Evolutionary conservation across 2,329 filamentous ascomycete genomes (phyloP), one percentile per base, ranked within the genome.

Genomic region (Cryoendolithus antarcticus): DNA sequence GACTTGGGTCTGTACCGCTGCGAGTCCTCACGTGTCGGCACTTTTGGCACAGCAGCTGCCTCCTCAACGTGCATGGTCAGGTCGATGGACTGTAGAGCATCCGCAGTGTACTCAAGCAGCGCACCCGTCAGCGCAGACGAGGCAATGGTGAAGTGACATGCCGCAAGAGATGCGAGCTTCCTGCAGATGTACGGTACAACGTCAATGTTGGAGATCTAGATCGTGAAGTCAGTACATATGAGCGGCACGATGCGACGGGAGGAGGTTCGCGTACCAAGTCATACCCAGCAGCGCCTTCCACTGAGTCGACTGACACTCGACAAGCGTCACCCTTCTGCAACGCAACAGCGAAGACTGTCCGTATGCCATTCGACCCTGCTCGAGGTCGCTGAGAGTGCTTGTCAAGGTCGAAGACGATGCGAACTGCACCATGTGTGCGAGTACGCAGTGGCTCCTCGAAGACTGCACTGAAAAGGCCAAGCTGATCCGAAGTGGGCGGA

Each of bases 91-190:
- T 80, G 79, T 21, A 94, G 67, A 2, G 84, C 75, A 45, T 86
- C 86, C 34, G 78, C 77, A 53, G 94, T 82, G 48, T 82, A 85
- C 8, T 78, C 78, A 3, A 93, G 72, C 44, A 93, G 66, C 0
- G 81, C 74, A 3, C 78, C 71, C 1, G 80, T 73, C 30, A 88
- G 62, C 9, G 66, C 61, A 6, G 71, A 64, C 46, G 86, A 85
- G 37, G 71, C 72, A 31, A 81, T 70, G 43, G 75, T 74, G 57
- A 82, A 79, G 41, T 89, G 79, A 10, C 70, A 68, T 51, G 46
- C 39, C 3, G 42, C 35, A n/a, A 57, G 42, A 6, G 44, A 42
- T 4, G 49, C 47, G 7, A 58, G 40, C 35, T 49, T 53, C 30
- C 48, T 47, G 24, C 48, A 48, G 3, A 58, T 41, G 9, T 45